These are phyloP conservation scores for Rhizoclosmatium sp. DNA, from an alignment of 192 early-diverging fungal species.

Conservation along the genomic window DNA sequence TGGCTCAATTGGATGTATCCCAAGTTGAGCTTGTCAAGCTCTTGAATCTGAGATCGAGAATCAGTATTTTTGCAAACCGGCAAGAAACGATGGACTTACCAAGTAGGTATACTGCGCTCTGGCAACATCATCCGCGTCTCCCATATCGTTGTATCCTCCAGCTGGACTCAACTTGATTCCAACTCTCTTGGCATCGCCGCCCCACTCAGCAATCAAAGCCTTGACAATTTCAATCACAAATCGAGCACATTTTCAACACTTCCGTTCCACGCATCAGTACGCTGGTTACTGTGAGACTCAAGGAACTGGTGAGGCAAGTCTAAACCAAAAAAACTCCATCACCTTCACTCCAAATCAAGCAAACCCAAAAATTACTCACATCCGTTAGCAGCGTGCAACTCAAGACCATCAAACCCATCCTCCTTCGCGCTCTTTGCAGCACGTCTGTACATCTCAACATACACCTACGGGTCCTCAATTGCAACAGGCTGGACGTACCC, in stretches of 20 bases:
- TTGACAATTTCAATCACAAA: conserved; percentile 50
- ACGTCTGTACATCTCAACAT: conserved; percentile 30
- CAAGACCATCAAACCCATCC: conserved; percentile 80
- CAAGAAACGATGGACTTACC: background rate
- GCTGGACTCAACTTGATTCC: conserved; percentile 47
- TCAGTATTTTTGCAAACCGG: background rate
- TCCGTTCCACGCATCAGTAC: conserved; percentile 92
- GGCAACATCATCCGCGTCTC: conserved; percentile 27
- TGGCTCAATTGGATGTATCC: conserved; percentile 28
- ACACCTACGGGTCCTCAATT: conserved; percentile 37
- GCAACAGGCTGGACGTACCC: conserved; percentile 33
- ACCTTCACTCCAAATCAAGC: background rate
- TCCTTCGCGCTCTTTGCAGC: conserved; percentile 24
- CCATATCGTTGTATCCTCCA: conserved; percentile 50
- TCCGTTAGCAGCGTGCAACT: conserved; percentile 79
- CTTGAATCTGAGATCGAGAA: conserved; percentile 11
- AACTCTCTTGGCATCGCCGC: conserved; percentile 25
- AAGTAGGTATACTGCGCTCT: conserved; percentile 41
- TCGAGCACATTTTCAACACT: conserved; percentile 81
- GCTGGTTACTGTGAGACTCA: conserved; percentile 61
- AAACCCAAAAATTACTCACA: conserved; percentile 76
- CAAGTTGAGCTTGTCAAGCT: conserved; percentile 27
- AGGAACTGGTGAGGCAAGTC: conserved; percentile 20
- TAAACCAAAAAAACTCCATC: background rate
- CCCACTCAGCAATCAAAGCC: conserved; percentile 31